These are phyloP conservation scores for Quercus alba DNA, from an alignment of 306 rosid genomes.

Conservation along the genomic window DNA sequence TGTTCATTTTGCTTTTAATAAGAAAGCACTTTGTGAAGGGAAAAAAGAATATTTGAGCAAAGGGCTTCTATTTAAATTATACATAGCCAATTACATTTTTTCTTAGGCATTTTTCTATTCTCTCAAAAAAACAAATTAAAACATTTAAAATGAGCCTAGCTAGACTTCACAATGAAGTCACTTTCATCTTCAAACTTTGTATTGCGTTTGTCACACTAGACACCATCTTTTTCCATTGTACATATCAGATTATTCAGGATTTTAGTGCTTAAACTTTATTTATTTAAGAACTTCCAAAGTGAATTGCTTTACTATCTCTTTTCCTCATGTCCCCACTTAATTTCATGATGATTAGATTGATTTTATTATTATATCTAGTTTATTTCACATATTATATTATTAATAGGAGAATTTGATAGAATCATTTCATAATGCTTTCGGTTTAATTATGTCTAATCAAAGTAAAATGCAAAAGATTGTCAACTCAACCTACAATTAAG, in stretches of 20 bases:
- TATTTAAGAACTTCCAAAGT: conserved; percentile 41
- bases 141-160: conserved; percentile 4
- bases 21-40: conserved; percentile 21
- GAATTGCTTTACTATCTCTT: conserved; percentile 23
- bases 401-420: conserved; percentile 26
- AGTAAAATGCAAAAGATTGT: conserved; percentile 42
- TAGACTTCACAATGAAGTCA: conserved; percentile 36
- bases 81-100: neutral
- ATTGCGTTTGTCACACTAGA: conserved; percentile 22
- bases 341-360: conserved; percentile 50
- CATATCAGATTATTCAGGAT: conserved; percentile 19
- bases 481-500: conserved; percentile 35
- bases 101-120: neutral
- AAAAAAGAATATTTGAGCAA: neutral
- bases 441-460: conserved; percentile 36
- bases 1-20: conserved; percentile 18
- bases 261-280: conserved; percentile 29
- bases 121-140: neutral
- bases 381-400: conserved; percentile 21
- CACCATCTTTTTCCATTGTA: conserved; percentile 17
- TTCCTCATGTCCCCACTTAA: conserved; percentile 44
- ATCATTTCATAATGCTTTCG: conserved; percentile 37
- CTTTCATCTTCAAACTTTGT: conserved; percentile 20
- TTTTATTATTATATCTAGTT: conserved; percentile 27
- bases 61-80: neutral